Evolutionary conservation across 2,329 filamentous ascomycete species (phyloP), one percentile per base, ranked within the genome.

Genomic region (Aspergillus oerlinghausenensis): DNA sequence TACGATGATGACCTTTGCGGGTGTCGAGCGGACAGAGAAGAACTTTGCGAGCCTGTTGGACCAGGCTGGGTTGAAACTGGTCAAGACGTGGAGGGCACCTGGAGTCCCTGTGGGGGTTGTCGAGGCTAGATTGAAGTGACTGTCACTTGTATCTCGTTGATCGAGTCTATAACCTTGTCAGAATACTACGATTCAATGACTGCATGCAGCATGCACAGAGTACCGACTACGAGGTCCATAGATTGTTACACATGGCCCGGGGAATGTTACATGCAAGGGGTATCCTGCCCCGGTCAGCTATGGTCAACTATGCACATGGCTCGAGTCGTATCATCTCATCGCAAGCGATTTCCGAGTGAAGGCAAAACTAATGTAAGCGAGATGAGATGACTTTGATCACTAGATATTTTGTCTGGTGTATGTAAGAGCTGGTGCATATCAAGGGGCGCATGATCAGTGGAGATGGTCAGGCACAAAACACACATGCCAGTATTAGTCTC

Each of bases 1-100:
- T 29, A 57, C 54, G 1, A 60, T 71, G 57, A 66, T 70, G 64
- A 61, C 61, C 3, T 57, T 70, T 19, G 65, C 58, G 5, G 67
- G 67, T 2, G 57, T 61, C 25, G 67, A 70, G 55, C 56, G 67
- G 14, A 68, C 67, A 3, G 61, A 63, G 29, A 65, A 65, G 28
- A 55, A 68, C 3, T 69, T 60, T 40, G 60, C 53, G n/a, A 57
- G 51, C 26, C 50, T 70, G 7, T 50, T 70, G 9, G 66, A 69
- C 9, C 54, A 26, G 19, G 58, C 62, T 0, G 67, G 64, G 2
- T 49, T 69, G 48, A 55, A 59, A 50, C 43, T 68, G 25, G 62
- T 67, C 11, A 67, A 64, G 47, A 54, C 66, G 11, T 68, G 65
- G 62, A 56, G 61, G 26, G 49, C 56, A 11, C 52, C 57, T 21